phyloP scores from a whole-genome alignment of 805 yeast species.

The Hanseniaspora lindneri region DNA sequence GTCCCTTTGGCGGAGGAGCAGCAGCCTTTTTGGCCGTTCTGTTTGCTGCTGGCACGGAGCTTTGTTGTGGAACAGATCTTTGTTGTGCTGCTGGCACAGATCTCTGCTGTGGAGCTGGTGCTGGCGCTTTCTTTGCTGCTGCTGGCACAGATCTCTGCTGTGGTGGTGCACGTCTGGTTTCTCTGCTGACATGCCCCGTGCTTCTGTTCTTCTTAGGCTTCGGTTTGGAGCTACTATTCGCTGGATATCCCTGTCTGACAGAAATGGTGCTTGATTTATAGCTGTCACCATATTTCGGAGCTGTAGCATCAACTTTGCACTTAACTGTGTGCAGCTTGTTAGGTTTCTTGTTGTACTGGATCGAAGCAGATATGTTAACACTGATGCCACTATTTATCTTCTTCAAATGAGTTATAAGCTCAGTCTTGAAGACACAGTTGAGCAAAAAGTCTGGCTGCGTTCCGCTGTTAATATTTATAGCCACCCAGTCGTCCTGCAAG shows the following conservation, averaged over 20 bases:
- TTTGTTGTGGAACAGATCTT: conserved; percentile 24
- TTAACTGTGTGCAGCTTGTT: conserved; percentile 67
- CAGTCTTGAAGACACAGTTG: conserved; percentile 79
- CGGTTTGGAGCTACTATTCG: conserved; percentile 54
- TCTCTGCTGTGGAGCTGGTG: conserved; percentile 26
- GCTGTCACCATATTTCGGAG: conserved; percentile 54
- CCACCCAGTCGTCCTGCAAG: conserved; percentile 87
- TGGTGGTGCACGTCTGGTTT: no score
- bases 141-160: conserved; percentile 26
- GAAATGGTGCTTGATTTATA: conserved; percentile 84
- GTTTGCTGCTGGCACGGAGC: conserved; percentile 30
- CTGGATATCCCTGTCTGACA: conserved; percentile 69
- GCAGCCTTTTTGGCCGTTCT: conserved; percentile 20
- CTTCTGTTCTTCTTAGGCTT: conserved; percentile 52
- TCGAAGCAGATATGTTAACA: conserved; percentile 56
- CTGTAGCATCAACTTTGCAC: conserved; percentile 48
- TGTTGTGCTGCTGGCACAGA: conserved; percentile 31
- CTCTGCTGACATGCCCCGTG: no score
- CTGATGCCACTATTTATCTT: conserved; percentile 45
- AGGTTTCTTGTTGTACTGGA: conserved; percentile 82
- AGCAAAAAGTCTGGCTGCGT: conserved; percentile 66
- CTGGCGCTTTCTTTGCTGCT: conserved; percentile 26
- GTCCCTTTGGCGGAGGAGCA: conserved; percentile 22
- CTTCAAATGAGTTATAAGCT: conserved; percentile 63
- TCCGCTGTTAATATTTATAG: conserved; percentile 33